Conservation (phyloP, 148 eudicot genomes). For the Heliamphora exappendiculata region DNA sequence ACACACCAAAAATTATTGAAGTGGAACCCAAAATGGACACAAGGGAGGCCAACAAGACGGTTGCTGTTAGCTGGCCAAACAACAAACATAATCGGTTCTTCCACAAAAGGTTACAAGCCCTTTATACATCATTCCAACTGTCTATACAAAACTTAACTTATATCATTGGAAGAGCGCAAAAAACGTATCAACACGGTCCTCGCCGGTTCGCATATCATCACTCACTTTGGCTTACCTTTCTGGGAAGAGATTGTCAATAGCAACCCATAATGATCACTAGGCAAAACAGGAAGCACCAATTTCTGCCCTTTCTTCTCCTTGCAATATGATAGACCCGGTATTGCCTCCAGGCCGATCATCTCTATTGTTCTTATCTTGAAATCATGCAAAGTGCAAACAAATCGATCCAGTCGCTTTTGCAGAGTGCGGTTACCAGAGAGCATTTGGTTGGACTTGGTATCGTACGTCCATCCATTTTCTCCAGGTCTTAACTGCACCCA, state of each 20-base stretch:
- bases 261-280: slow-evolving; percentile 88
- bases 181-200: background rate
- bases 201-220: background rate
- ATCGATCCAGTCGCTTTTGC: slow-evolving; percentile 68
- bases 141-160: background rate
- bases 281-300: slow-evolving; percentile 68
- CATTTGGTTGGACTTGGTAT: slow-evolving; percentile 79
- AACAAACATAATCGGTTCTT: too few relatives aligned
- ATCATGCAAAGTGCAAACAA: slow-evolving; percentile 48
- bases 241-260: slow-evolving; percentile 28
- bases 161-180: background rate
- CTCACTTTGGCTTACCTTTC: background rate
- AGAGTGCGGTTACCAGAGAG: slow-evolving; percentile 44
- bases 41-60: too few relatives aligned
- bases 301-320: slow-evolving; percentile 63
- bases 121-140: background rate
- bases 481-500: slow-evolving; percentile 59
- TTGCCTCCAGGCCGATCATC: slow-evolving; percentile 74
- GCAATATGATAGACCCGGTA: slow-evolving; percentile 44
- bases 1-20: background rate
- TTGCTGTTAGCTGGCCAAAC: too few relatives aligned
- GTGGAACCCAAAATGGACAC: background rate
- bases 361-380: slow-evolving; percentile 43
- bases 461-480: slow-evolving; percentile 74
- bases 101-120: slow-evolving; percentile 10